These are phyloP conservation scores for Cryphonectria naterciae DNA, from an alignment of 2,329 filamentous ascomycete genomes.

Conservation along the genomic window DNA sequence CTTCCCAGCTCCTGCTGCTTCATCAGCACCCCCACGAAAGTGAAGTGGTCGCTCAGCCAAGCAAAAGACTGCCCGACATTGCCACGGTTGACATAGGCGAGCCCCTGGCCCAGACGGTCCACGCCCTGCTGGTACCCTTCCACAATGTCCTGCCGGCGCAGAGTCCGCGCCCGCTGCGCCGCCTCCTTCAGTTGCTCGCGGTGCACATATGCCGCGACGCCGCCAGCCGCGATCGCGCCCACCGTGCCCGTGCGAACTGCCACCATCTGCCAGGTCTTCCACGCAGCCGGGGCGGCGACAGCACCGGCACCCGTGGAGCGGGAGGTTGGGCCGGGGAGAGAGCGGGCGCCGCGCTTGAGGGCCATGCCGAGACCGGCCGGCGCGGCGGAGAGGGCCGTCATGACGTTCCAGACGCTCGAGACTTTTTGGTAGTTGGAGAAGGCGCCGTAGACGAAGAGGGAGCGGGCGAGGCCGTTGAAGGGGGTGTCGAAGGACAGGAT, in stretches of 20 bases:
- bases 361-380: constrained; percentile 50
- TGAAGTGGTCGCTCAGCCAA: constrained; percentile 82
- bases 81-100: constrained; percentile 61
- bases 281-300: constrained; percentile 42
- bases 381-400: constrained; percentile 57
- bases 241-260: constrained; percentile 83
- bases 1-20: constrained; percentile 72
- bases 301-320: constrained; percentile 15
- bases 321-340: constrained; percentile 30
- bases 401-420: constrained; percentile 59
- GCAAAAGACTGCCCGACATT: constrained; percentile 70
- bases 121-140: constrained; percentile 54
- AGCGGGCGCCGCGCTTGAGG: constrained; percentile 36
- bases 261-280: constrained; percentile 63
- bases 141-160: constrained; percentile 52
- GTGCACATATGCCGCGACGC: constrained; percentile 80
- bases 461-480: constrained; percentile 67
- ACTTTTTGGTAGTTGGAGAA: constrained; percentile 64
- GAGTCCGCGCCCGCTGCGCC: constrained; percentile 49
- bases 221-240: constrained; percentile 78
- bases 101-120: constrained; percentile 55
- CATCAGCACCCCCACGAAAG: constrained; percentile 81
- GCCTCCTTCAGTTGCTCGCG: constrained; percentile 66
- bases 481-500: constrained; percentile 86
- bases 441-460: constrained; percentile 64